Evolutionary conservation across 768 basidiomycete species (phyloP), one percentile per base, ranked within the genome.

Genomic region (Podaxis pistillaris): DNA sequence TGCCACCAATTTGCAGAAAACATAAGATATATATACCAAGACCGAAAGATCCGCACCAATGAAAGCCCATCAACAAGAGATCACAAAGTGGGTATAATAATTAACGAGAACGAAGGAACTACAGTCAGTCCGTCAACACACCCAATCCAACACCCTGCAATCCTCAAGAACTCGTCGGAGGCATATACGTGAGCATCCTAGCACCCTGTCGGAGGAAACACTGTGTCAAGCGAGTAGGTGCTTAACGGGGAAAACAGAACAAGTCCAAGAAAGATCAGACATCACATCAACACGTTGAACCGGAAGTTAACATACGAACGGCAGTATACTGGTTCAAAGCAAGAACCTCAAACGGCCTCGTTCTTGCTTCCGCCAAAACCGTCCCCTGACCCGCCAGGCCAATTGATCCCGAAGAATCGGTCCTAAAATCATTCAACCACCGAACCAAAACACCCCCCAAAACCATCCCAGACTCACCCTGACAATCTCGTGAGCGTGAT

Each of bases 291-390:
- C 60, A 62, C 55, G 64, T 41, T 19, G 62, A 58, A 69, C 30
- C 58, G 19, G 68, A 64, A 56, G 26, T 24, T 6, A 56, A 75
- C 91, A 75, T 74, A 95, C 94, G 83, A 64, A 88, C 89, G 56
- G 91, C 93, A 64, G 84, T 79, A 74, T 96, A 97, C 68, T 87
- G 81, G 62, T 81, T 76, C 69, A 88, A 83, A 17, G 88, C 78
- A 36, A 91, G 79, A 59, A 94, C 93, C 56, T 94, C 90, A 74
- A 97, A 96, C 2, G 87, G 72, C 53, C 83, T 78, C 26, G 94
- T 93, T 46, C 82, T 80, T n/a, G 87, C 82, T 66, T 86, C 81
- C 47, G 92, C 89, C 26, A 97, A 83, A 26, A 85, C 76, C 2
- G 81, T 81, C 17, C 90, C 90, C 41, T 85, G 83, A 38, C 83